Evolutionary conservation across 345 rosid genomes (phyloP).

Genomic region (Murraya koenigii): DNA sequence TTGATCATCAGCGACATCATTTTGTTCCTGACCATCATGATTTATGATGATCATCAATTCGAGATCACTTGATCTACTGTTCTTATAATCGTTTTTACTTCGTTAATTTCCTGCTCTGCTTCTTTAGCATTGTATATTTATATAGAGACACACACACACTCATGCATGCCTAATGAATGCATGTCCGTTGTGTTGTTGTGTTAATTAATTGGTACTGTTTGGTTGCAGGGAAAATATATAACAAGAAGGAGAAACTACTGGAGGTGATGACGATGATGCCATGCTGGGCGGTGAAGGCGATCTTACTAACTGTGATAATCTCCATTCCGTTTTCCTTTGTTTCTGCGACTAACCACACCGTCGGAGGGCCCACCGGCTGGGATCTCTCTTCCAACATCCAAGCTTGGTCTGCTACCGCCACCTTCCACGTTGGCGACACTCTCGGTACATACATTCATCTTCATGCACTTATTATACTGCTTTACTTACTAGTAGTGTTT

Average conservation of each 20-base stretch:
- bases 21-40: background rate
- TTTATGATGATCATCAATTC: background rate
- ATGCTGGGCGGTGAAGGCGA: constrained; percentile 12
- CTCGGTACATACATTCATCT: background rate
- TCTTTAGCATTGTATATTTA: background rate
- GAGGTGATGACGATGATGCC: background rate
- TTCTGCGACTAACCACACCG: constrained; percentile 8
- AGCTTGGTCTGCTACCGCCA: background rate
- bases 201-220: background rate
- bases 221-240: background rate
- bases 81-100: background rate
- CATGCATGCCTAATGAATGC: no score
- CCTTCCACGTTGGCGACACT: background rate
- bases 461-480: background rate
- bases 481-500: no score
- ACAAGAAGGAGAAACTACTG: background rate
- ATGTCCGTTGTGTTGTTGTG: no score
- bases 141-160: no score
- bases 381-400: constrained; percentile 14
- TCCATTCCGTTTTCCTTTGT: background rate
- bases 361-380: constrained; percentile 22
- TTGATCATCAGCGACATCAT: background rate
- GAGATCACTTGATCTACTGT: background rate
- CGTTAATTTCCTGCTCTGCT: background rate
- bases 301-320: background rate